Evolutionary conservation across 2,329 filamentous ascomycete species (phyloP).

Genomic region (Beauveria brongniartii): DNA sequence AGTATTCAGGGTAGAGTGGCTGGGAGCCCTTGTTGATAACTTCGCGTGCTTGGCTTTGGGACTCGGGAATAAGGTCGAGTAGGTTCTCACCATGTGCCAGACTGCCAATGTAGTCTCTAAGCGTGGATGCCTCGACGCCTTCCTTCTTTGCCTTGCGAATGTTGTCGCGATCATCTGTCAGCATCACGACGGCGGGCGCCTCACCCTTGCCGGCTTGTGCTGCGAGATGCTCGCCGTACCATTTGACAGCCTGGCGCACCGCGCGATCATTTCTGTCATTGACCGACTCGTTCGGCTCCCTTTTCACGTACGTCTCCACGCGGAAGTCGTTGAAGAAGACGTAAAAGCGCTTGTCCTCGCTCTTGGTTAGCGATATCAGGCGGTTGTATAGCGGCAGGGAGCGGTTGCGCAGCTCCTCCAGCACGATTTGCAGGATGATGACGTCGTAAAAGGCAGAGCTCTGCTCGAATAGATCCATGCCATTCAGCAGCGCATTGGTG

Average conservation of each 20-base stretch:
- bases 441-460: conserved; percentile 90
- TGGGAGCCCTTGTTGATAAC: conserved; percentile 54
- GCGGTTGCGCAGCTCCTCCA: conserved; percentile 91
- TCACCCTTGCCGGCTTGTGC: conserved; percentile 40
- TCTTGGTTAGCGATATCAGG: conserved; percentile 81
- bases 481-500: conserved; percentile 89
- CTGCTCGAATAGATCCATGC: conserved; percentile 95
- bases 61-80: conserved; percentile 86
- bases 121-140: conserved; percentile 57
- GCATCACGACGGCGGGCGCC: conserved; percentile 76
- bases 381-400: conserved; percentile 94
- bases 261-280: conserved; percentile 96
- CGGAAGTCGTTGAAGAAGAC: conserved; percentile 99
- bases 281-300: conserved; percentile 73
- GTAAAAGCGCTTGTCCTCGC: conserved; percentile 94
- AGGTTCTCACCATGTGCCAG: conserved; percentile 78
- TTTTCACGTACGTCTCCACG: conserved; percentile 76
- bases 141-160: conserved; percentile 73
- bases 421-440: conserved; percentile 89
- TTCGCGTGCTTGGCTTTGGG: conserved; percentile 53
- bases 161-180: conserved; percentile 88
- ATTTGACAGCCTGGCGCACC: conserved; percentile 75
- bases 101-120: conserved; percentile 72
- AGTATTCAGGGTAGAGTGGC: conserved; percentile 83
- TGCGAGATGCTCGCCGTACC: conserved; percentile 79